Percentiles rank a stretch among this genome's conserved stretches.
Evolutionary conservation across 2,329 filamentous ascomycete species (phyloP).

Genomic region (Paecilomyces sp.): DNA sequence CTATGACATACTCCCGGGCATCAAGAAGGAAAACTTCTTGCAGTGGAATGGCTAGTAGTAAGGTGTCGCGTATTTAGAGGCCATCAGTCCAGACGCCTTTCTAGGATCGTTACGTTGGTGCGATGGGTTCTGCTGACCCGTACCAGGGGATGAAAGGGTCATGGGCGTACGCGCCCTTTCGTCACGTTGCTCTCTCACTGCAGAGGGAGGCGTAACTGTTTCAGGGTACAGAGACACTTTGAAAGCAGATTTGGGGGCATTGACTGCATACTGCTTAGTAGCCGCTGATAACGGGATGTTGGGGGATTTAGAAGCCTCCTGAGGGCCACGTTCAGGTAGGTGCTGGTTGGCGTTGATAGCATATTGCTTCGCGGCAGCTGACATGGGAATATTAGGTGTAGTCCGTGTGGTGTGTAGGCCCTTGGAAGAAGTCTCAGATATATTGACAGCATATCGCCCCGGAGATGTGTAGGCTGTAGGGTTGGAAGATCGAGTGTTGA

Average conservation of each 20-base stretch:
- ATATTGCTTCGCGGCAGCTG: constrained; percentile 1
- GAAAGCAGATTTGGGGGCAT: background rate
- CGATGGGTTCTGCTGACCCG: background rate
- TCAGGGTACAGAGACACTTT: background rate
- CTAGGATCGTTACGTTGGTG: background rate
- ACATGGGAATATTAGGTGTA: constrained; percentile 2
- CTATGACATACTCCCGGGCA: background rate
- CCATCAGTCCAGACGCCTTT: background rate
- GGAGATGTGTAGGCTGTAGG: background rate
- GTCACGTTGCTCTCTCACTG: background rate
- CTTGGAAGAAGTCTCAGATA: background rate
- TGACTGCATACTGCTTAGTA: constrained; percentile 9
- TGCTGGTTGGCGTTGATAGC: background rate
- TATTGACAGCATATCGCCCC: background rate
- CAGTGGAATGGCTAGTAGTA: background rate
- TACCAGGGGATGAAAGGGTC: background rate
- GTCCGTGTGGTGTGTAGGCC: background rate
- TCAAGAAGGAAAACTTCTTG: background rate
- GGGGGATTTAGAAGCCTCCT: background rate
- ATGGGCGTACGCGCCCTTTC: background rate
- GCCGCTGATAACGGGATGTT: constrained; percentile 8
- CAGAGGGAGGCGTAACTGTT: background rate
- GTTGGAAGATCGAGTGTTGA: background rate
- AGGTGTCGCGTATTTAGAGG: background rate
- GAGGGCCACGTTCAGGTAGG: constrained; percentile 1